Percentiles rank a stretch among this genome's conserved stretches.
Conservation (phyloP, 2,329 filamentous ascomycete genomes). For the Diatrype stigma region DNA sequence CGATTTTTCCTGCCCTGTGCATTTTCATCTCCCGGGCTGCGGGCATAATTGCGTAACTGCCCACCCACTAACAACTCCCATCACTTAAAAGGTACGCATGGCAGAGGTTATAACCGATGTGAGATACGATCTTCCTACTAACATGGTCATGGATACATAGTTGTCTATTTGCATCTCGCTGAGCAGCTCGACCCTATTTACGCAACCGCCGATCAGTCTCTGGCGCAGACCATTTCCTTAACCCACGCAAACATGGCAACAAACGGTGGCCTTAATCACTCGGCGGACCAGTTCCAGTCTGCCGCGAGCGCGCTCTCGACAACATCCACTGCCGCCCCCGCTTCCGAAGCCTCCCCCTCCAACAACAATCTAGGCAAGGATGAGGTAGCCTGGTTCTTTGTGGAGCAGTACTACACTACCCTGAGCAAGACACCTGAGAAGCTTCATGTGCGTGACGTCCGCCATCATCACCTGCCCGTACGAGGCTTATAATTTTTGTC, state of each 20-base stretch:
- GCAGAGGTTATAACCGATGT: too few relatives aligned
- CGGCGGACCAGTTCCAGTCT: conserved; percentile 36
- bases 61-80: neutral
- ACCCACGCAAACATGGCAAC: conserved; percentile 45
- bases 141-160: neutral
- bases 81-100: neutral
- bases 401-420: conserved; percentile 98
- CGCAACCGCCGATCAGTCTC: neutral
- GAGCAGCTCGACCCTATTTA: neutral
- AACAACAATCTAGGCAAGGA: conserved; percentile 65
- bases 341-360: conserved; percentile 21
- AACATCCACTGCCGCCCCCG: conserved; percentile 26
- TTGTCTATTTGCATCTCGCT: neutral
- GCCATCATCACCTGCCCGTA: neutral
- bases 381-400: conserved; percentile 98
- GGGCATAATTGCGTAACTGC: neutral
- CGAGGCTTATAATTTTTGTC: neutral
- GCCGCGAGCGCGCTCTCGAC: conserved; percentile 28
- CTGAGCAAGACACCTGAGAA: conserved; percentile 92
- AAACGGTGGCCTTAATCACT: conserved; percentile 50
- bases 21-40: neutral
- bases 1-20: neutral
- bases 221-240: neutral
- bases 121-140: too few relatives aligned
- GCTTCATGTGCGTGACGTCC: conserved; percentile 61